Evolutionary conservation across 2,329 filamentous ascomycete species (phyloP).

Genomic region (Claviceps pazoutovae): DNA sequence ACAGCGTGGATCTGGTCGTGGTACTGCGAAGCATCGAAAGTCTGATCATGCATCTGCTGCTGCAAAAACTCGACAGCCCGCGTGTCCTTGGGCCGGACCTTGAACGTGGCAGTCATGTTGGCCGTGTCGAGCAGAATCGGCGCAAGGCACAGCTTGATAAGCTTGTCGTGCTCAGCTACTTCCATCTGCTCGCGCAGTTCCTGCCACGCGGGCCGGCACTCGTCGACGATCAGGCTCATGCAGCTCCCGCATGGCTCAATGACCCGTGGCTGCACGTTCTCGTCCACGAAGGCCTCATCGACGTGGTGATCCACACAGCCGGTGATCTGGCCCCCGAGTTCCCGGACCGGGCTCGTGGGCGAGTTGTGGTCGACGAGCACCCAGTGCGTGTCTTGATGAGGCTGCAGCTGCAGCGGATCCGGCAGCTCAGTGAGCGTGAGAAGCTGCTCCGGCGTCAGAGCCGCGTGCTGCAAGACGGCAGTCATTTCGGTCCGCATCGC

Average conservation of each 20-base stretch:
- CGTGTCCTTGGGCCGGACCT: conserved; percentile 50
- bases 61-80: conserved; percentile 46
- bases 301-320: conserved; percentile 70
- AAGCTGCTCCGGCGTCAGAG: conserved; percentile 45
- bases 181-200: conserved; percentile 17
- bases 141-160: conserved; percentile 54
- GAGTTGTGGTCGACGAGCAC: conserved; percentile 70
- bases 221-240: conserved; percentile 52
- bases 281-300: conserved; percentile 46
- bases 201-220: conserved; percentile 45
- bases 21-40: conserved; percentile 41
- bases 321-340: conserved; percentile 38
- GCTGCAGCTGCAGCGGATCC: conserved; percentile 21
- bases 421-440: conserved; percentile 45
- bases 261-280: conserved; percentile 39
- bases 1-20: conserved; percentile 46
- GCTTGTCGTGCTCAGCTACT: conserved; percentile 31
- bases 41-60: conserved; percentile 22
- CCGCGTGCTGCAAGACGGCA: conserved; percentile 48
- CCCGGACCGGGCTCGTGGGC: conserved; percentile 45
- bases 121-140: conserved; percentile 62
- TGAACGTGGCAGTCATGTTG: conserved; percentile 47
- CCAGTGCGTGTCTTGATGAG: conserved; percentile 47
- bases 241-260: conserved; percentile 60
- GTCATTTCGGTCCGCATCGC: conserved; percentile 58